Percentiles rank a stretch among this genome's conserved stretches.
Conservation (phyloP, 495 filamentous ascomycete genomes). For the Aspergillus indologenus region DNA sequence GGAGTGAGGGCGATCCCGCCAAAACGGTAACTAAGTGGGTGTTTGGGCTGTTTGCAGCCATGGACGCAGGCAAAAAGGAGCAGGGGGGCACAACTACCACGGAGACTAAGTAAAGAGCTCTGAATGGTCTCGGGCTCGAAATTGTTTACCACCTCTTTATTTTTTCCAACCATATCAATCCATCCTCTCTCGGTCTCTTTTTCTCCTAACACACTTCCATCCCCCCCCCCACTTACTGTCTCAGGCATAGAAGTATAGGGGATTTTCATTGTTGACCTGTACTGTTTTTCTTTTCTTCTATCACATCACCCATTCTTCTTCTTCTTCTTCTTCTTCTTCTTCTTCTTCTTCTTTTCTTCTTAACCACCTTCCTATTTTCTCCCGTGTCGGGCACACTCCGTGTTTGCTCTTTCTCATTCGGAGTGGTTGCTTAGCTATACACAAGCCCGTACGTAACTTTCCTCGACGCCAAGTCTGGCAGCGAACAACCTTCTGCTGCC, state of each 20-base stretch:
- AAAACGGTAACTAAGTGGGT: conserved; percentile 2
- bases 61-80: conserved; percentile 20
- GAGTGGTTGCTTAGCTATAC: conserved; percentile 11
- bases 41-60: conserved; percentile 28
- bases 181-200: neutral
- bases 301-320: conserved; percentile 6
- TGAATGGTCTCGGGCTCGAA: neutral
- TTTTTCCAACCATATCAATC: neutral
- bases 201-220: neutral
- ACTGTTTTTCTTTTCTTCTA: conserved; percentile 5
- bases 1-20: neutral
- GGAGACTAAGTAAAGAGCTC: no score
- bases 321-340: neutral
- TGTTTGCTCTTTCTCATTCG: no score
- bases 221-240: neutral
- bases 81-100: no score
- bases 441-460: conserved; percentile 16
- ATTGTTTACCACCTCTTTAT: conserved; percentile 2
- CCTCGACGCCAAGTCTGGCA: conserved; percentile 18
- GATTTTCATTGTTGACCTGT: conserved; percentile 1
- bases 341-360: neutral
- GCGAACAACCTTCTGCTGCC: conserved; percentile 17
- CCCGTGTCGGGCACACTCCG: neutral
- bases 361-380: conserved; percentile 11
- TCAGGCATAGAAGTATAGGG: neutral